These are phyloP conservation scores for Geosiphon pyriformis DNA, from an alignment of 192 early-diverging fungal species.

Conservation along the genomic window DNA sequence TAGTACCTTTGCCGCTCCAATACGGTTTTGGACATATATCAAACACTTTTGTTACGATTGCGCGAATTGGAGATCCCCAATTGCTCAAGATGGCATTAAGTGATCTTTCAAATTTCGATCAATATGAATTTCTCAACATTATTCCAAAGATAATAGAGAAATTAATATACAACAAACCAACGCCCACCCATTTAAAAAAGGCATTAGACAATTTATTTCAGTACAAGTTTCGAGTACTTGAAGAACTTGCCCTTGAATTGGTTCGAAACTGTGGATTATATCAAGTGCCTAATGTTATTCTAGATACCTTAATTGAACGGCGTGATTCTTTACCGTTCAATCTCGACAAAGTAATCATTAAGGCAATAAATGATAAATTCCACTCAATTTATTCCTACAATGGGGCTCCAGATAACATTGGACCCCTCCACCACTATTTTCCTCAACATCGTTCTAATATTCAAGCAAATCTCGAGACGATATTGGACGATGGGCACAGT, in stretches of 20 bases:
- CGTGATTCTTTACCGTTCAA: not conserved
- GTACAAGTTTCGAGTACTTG: not conserved
- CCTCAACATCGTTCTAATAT: not conserved
- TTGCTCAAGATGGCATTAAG: not conserved
- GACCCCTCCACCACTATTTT: constrained; percentile 1
- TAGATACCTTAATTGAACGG: constrained; percentile 4
- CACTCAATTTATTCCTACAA: constrained; percentile 3
- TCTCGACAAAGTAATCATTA: not conserved
- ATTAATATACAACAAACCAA: constrained; percentile 7
- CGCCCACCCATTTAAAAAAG: constrained; percentile 2
- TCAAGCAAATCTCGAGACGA: not conserved
- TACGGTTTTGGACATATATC: constrained; percentile 4
- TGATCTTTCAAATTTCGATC: constrained; percentile 8
- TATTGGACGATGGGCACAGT: not conserved
- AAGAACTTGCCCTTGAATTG: constrained; percentile 8
- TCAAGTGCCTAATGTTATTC: constrained; percentile 3
- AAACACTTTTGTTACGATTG: constrained; percentile 1
- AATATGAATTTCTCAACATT: not conserved
- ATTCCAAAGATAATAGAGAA: constrained; percentile 3
- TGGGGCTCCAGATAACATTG: constrained; percentile 8
- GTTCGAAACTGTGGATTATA: constrained; percentile 7
- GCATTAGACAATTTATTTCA: not conserved
- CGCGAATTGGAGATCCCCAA: constrained; percentile 5
- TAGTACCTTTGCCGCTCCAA: constrained; percentile 7
- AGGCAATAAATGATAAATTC: constrained; percentile 4